phyloP scores from a whole-genome alignment of 2,329 filamentous ascomycete genomes.

The Verticillium isaacii region DNA sequence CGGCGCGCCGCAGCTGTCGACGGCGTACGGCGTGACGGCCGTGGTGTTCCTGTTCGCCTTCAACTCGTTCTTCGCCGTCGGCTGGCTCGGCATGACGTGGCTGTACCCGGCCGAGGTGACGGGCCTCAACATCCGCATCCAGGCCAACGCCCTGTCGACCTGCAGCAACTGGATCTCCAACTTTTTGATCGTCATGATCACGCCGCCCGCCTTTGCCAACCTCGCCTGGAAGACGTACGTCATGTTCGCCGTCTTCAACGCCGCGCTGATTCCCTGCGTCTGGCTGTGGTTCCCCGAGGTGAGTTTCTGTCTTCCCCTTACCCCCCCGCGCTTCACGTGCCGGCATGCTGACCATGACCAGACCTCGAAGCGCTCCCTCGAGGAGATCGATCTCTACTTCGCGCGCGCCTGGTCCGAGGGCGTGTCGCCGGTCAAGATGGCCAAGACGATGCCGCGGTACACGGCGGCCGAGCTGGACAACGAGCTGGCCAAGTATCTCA shows the following conservation, averaged over 20 bases:
- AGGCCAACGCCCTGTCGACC: conserved; percentile 60
- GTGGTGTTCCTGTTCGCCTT: conserved; percentile 56
- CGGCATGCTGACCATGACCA: conserved; percentile 48
- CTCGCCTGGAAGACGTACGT: conserved; percentile 50
- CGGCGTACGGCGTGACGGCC: conserved; percentile 22
- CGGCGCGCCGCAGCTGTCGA: conserved; percentile 19
- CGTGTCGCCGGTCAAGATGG: conserved; percentile 18
- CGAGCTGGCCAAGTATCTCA: conserved; percentile 23
- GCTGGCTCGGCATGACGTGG: conserved; percentile 59
- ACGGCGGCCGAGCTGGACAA: conserved; percentile 15
- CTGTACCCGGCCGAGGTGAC: conserved; percentile 58
- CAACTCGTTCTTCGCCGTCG: conserved; percentile 55
- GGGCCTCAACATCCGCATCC: conserved; percentile 54
- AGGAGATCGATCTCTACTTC: conserved; percentile 53
- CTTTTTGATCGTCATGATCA: conserved; percentile 64
- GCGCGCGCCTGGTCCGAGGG: conserved; percentile 19
- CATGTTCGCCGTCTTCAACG: conserved; percentile 51
- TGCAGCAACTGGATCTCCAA: conserved; percentile 58
- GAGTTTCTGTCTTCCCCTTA: background rate
- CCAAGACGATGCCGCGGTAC: conserved; percentile 3
- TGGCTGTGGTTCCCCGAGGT: conserved; percentile 48
- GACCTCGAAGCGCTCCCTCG: conserved; percentile 44
- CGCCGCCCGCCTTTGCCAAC: conserved; percentile 52
- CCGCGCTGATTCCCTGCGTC: conserved; percentile 44
- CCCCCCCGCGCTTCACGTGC: too few species aligned